Conservation (phyloP, 75 land plant species). For the Isoetes taiwanensis region DNA sequence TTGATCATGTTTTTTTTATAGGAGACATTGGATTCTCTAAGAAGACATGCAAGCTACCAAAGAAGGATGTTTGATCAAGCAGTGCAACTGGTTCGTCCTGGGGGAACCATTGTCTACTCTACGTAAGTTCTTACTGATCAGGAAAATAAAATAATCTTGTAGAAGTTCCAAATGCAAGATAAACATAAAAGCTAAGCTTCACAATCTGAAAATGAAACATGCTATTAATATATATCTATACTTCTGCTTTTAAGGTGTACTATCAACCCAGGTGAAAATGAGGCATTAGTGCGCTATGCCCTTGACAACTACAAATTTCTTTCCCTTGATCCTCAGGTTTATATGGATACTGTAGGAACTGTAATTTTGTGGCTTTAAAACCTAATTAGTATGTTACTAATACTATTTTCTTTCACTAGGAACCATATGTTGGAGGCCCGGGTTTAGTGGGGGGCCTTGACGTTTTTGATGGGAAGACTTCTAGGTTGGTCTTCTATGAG, state of each 20-base stretch:
- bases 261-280: slow-evolving; percentile 98
- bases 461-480: slow-evolving; percentile 34
- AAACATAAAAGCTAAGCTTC: no score
- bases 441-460: slow-evolving; percentile 69
- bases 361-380: not conserved
- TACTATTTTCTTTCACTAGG: slow-evolving; percentile 15
- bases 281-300: slow-evolving; percentile 89
- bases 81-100: slow-evolving; percentile 79
- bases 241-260: slow-evolving; percentile 52
- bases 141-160: no score
- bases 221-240: not conserved
- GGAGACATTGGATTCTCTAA: slow-evolving; percentile 68
- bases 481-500: slow-evolving; percentile 30
- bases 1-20: slow-evolving; percentile 4
- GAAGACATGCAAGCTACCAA: slow-evolving; percentile 66
- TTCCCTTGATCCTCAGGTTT: slow-evolving; percentile 63
- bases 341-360: not conserved
- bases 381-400: not conserved
- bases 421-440: slow-evolving; percentile 82
- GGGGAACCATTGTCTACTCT: slow-evolving; percentile 83
- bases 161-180: no score
- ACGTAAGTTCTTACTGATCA: slow-evolving; percentile 47
- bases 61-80: slow-evolving; percentile 89
- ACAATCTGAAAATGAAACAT: not conserved
- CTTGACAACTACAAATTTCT: slow-evolving; percentile 72